Evolutionary conservation across 495 filamentous ascomycete genomes (phyloP).

Genomic region (Neurospora sp.): DNA sequence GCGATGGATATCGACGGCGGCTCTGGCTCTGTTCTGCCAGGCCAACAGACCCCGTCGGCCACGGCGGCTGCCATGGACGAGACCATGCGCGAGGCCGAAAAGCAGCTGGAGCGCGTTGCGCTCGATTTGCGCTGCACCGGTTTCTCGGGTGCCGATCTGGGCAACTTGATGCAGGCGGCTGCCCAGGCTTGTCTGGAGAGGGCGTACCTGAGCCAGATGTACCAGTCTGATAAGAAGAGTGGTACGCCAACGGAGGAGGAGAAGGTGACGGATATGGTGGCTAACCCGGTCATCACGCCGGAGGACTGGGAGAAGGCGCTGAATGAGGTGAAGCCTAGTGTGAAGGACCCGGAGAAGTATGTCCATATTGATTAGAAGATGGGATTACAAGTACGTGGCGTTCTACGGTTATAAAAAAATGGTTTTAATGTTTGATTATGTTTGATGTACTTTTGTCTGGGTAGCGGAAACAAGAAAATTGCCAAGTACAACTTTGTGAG

Average conservation of each 20-base stretch:
- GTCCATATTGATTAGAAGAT: background rate
- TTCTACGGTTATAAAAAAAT: background rate
- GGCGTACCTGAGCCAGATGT: constrained; percentile 19
- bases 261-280: constrained; percentile 6
- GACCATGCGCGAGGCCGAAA: constrained; percentile 14
- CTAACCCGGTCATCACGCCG: constrained; percentile 43
- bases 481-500: background rate
- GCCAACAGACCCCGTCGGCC: background rate
- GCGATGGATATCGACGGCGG: constrained; percentile 1
- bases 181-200: constrained; percentile 66
- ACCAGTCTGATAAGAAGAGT: constrained; percentile 6
- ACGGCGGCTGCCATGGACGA: background rate
- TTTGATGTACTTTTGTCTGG: background rate
- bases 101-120: constrained; percentile 49
- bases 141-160: constrained; percentile 85
- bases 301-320: constrained; percentile 73
- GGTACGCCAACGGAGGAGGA: constrained; percentile 1
- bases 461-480: background rate
- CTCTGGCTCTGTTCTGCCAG: background rate
- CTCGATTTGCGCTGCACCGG: constrained; percentile 59
- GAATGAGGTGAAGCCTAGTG: constrained; percentile 64
- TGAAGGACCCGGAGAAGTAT: constrained; percentile 45
- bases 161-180: constrained; percentile 64
- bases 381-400: background rate
- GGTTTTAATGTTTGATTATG: background rate